Evolutionary conservation across 2,329 filamentous ascomycete genomes (phyloP), one percentile per base, ranked within the genome.

Genomic region (Monascus ruber): DNA sequence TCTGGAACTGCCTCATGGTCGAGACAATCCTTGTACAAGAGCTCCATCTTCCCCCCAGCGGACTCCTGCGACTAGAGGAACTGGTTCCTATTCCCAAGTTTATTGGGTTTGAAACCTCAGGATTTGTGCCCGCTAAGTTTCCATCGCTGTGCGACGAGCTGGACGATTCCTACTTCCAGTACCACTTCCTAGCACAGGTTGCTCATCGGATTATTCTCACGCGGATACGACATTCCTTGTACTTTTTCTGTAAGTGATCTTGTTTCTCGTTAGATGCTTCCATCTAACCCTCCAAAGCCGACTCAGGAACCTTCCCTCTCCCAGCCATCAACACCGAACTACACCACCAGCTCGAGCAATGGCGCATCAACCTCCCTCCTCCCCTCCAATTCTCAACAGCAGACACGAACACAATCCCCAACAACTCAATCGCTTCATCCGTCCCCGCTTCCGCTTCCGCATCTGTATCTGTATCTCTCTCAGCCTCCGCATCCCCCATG

Each of bases 1-100:
- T 72, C 45, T 75, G 72, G 72, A 73, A 69, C 41, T 70, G 69
- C 10, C 57, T 73, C 34, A 72, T 74, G 69, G 71, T 72, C 45
- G 71, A 75, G 47, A 72, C 69, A 1, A 71, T 75, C 38, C 65
- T 74, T 8, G 69, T 70, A 0, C 71, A 75, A 50, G 72, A 75
- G 43, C 56, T 74, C 7, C 65, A 71, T 43, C 59, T 75, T 6
- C 71, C 72, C 3, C 58, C 68, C 10, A 73, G 70, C 36, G 68
- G 69, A 5, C 59, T 75, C 31, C 60, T 67, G 10, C 63, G 68
- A 9, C 70, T 70, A 11, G 71, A 75, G 49, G 67, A 72, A 35
- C 61, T 67, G 37, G 68, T 73, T 11, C 71, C 71, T 0, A 63
- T 75, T 25, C 72, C 72, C 0, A 73, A 70, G 47, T 75, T 75